Base-by-base conservation (phyloP, 2,329 filamentous ascomycete species). In the Fusarium coicis region DNA sequence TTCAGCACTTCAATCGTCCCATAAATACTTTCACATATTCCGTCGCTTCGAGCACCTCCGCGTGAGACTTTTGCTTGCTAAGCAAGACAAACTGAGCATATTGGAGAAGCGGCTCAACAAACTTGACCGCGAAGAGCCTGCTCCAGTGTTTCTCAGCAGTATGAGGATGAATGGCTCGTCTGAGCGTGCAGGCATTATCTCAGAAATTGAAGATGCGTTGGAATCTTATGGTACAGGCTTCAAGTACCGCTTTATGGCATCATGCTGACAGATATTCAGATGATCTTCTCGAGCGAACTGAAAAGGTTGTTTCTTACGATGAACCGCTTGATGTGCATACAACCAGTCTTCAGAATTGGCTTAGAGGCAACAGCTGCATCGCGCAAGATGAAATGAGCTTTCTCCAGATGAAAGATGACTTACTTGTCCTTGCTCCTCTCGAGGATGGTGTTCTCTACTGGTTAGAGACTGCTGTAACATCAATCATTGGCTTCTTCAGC, bases 401-500 rank as follows among this genome's bases (percentile, higher is more conserved):
- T 42, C 21, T n/a, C 9, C 39, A 42, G 21, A n/a, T 42, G 14
- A 42, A 12, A n/a, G 21, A n/a, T n/a, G 14, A 42, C 4, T n/a
- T 42, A n/a, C 21, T 42, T n/a, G 14, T 42, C 40, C 40, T 42
- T 42, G 14, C 21, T n/a, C 14, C 40, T 16, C 21, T 42, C 21
- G 21, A 42, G 0, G 21, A 42, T 10, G n/a, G n/a, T 23, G n/a
- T 23, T 42, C 40, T 42, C 15, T 42, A 42, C n/a, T 42, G 40
- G 21, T 16, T 23, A 16, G n/a, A 42, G 0, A 42, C n/a, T 16
- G 5, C 7, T 5, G 21, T 23, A 11, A 42, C 21, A 14, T 16
- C 15, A 5, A 0, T 16, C 14, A 23, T 23, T 6, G 9, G 40
- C 0, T 10, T 42, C 14, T 23, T 42, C 14, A 16, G 40, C n/a